phyloP scores from a whole-genome alignment of 306 rosid species.

The Prunus dulcis region DNA sequence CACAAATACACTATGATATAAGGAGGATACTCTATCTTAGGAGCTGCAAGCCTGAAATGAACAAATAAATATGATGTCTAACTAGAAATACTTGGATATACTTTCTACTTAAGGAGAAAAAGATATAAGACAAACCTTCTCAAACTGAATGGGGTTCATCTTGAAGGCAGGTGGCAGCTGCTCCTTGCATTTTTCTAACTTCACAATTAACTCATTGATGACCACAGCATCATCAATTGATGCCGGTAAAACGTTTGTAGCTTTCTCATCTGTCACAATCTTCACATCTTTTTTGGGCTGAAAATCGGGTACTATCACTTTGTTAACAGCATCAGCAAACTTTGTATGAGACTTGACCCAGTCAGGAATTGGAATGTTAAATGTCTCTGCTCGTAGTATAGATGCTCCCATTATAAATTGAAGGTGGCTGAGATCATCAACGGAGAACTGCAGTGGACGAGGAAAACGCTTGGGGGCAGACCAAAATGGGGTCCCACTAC shows the following conservation, averaged over 20 bases:
- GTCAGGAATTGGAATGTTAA: conserved; percentile 20
- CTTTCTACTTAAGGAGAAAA: background rate
- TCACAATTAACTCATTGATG: conserved; percentile 16
- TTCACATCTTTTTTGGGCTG: conserved; percentile 28
- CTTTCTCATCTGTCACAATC: conserved; percentile 26
- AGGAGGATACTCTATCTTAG: background rate
- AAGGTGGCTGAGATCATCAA: conserved; percentile 22
- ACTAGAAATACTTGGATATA: background rate
- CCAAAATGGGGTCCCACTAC: conserved; percentile 29
- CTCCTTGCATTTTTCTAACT: conserved; percentile 15
- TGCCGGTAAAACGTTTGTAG: conserved; percentile 19
- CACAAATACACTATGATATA: background rate
- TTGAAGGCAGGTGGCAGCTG: conserved; percentile 21
- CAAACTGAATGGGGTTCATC: conserved; percentile 31
- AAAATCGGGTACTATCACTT: conserved; percentile 19
- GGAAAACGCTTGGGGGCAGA: conserved; percentile 32
- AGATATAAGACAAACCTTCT: conserved; percentile 12
- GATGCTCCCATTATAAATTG: conserved; percentile 20
- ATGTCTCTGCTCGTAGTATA: conserved; percentile 25
- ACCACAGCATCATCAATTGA: conserved; percentile 26
- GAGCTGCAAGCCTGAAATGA: background rate
- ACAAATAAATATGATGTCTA: background rate
- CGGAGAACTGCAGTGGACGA: conserved; percentile 20
- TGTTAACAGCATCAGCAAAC: conserved; percentile 25
- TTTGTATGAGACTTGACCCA: conserved; percentile 23